Evolutionary conservation across 2,329 filamentous ascomycete species (phyloP).

Genomic region (Xylariaceae sp.): DNA sequence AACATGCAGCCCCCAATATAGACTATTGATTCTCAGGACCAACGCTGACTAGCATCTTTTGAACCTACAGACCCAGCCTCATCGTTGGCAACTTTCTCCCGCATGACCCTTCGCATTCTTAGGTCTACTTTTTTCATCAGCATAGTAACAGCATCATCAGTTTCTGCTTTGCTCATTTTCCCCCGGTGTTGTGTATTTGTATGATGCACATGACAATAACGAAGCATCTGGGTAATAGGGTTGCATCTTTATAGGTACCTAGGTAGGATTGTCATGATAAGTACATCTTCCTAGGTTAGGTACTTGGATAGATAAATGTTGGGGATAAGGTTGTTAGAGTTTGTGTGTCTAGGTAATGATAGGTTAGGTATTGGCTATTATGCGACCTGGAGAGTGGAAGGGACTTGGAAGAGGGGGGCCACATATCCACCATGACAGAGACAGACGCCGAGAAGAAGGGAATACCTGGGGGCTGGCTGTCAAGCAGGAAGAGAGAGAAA

Average conservation of each 20-base stretch:
- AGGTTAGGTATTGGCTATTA: neutral
- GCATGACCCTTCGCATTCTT: conserved; percentile 64
- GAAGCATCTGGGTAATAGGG: neutral
- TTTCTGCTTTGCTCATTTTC: conserved; percentile 5
- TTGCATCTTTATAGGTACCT: neutral
- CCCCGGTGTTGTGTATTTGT: neutral
- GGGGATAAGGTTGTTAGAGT: neutral
- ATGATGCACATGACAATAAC: neutral
- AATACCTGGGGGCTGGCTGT: neutral
- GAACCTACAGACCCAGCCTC: conserved; percentile 71
- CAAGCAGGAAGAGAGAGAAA: neutral
- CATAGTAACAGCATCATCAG: conserved; percentile 9
- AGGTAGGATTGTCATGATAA: neutral
- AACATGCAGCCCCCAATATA: neutral
- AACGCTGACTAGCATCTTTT: conserved; percentile 24
- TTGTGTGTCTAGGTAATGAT: neutral
- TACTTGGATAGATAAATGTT: neutral
- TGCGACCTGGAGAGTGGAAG: too few species aligned
- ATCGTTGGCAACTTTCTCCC: conserved; percentile 98
- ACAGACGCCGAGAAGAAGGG: neutral
- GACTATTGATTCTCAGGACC: neutral
- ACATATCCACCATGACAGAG: neutral
- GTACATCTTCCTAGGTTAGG: neutral
- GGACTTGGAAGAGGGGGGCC: neutral
- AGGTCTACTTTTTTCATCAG: conserved; percentile 21